Evolutionary conservation across 352 stramenopile species (phyloP), one percentile per base, ranked within the genome.

Genomic region (Globisporangium megalacanthum): DNA sequence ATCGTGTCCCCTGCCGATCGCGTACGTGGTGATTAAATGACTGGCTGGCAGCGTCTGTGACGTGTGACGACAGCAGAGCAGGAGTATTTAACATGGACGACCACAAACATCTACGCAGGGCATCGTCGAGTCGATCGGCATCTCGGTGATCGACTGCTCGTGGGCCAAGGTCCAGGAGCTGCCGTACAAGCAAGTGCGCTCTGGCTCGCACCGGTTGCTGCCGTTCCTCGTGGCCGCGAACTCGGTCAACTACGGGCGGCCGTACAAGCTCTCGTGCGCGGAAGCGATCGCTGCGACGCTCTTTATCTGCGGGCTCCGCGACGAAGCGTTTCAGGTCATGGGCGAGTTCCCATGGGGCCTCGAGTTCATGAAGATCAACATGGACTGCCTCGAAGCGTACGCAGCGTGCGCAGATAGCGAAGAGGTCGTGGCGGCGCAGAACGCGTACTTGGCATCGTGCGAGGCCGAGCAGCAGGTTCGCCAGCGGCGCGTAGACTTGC

Each of bases 181-280:
- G 46, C 96, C 96, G 13, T 98, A 98, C 68, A 77, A 89, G 42
- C 88, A 98, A 68, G 87, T 99, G 70, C 86, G 91, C 47, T 90
- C 87, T 15, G 92, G 94, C 25, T 79, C 97, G 64, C 95, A 99
- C 70, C 94, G 97, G 20, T 73, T 99, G 22, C 75, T 99, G 31
- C 97, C 97, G 17, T 99, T 98, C 65, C 79, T 99, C 22, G 94
- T 99, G 29, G 97, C 97, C 0, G 97, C 97, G 3, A 99, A 99
- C 70, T 94, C 92, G 31, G 97, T 99, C 25, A 99, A 99, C 80
- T 99, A 99, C 75, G 97, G 97, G 20, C 88, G 89, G 48, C 96
- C 92, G 5, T 88, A 86, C 80, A 96, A 99, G 70, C 75, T 99
- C 1, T 98, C 89, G 56, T 99, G 96, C 62, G 97, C 94, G 0